These are phyloP conservation scores for Suillus paluster DNA, from an alignment of 768 basidiomycete genomes.

Conservation along the genomic window DNA sequence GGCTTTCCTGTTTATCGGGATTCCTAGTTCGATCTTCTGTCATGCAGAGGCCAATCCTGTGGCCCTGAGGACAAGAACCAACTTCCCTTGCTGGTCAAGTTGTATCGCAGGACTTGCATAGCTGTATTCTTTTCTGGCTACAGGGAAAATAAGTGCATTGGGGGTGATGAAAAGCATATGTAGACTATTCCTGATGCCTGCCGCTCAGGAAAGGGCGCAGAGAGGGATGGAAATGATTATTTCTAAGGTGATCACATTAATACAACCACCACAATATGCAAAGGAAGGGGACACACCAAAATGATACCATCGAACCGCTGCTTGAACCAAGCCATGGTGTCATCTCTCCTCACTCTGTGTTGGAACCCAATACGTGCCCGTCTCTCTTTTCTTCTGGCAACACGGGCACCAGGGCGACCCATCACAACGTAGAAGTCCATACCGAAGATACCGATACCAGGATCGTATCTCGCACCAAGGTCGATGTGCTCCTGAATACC, in stretches of 20 bases:
- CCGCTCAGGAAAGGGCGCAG: background rate
- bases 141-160: no score
- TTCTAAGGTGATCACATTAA: background rate
- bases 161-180: background rate
- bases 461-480: conserved; percentile 97
- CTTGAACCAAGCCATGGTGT: conserved; percentile 99
- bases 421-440: conserved; percentile 99
- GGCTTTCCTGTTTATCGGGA: no score
- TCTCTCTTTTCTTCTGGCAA: conserved; percentile 89
- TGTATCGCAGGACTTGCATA: no score
- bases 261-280: background rate
- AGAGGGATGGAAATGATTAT: background rate
- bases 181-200: conserved; percentile 8
- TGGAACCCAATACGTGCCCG: conserved; percentile 84
- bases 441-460: conserved; percentile 97
- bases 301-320: conserved; percentile 99
- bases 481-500: conserved; percentile 99
- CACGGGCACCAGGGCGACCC: conserved; percentile 93
- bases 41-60: no score
- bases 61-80: no score
- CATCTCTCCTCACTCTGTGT: conserved; percentile 95
- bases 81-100: no score
- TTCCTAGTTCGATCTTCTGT: no score
- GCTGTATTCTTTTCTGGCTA: no score
- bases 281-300: conserved; percentile 56